Conservation (phyloP, 176 grass and related monocot species). For the Ananas comosus region DNA sequence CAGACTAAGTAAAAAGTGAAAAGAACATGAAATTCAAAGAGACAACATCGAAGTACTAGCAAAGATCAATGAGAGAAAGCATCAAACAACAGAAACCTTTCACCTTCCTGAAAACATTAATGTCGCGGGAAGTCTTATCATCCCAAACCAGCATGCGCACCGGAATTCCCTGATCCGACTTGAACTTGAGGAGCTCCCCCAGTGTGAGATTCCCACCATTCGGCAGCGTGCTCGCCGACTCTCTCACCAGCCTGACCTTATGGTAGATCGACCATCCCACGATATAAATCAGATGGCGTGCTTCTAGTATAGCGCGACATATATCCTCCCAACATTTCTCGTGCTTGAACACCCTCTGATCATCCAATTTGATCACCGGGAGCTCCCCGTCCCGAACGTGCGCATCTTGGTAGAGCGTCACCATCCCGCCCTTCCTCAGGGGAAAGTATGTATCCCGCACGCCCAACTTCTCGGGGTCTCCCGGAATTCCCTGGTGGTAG, state of each 20-base stretch:
- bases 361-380: constrained; percentile 16
- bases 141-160: constrained; percentile 78
- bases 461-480: not conserved
- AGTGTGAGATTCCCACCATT: constrained; percentile 15
- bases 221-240: constrained; percentile 30
- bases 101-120: constrained; percentile 29
- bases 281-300: constrained; percentile 73
- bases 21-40: not conserved
- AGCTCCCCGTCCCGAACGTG: constrained; percentile 30
- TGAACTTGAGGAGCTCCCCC: constrained; percentile 68
- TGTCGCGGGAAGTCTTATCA: constrained; percentile 46
- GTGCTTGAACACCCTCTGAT: constrained; percentile 8
- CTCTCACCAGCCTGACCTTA: constrained; percentile 34
- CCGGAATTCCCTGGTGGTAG: constrained; percentile 33
- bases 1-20: too few relatives aligned
- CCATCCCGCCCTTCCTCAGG: constrained; percentile 35
- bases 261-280: constrained; percentile 61
- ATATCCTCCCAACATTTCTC: constrained; percentile 90
- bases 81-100: constrained; percentile 2
- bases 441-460: constrained; percentile 53
- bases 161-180: constrained; percentile 67
- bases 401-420: constrained; percentile 79
- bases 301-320: constrained; percentile 52
- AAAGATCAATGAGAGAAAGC: not conserved
- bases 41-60: not conserved